phyloP scores from a whole-genome alignment of 768 basidiomycete species.

The Myochromella boudieri region DNA sequence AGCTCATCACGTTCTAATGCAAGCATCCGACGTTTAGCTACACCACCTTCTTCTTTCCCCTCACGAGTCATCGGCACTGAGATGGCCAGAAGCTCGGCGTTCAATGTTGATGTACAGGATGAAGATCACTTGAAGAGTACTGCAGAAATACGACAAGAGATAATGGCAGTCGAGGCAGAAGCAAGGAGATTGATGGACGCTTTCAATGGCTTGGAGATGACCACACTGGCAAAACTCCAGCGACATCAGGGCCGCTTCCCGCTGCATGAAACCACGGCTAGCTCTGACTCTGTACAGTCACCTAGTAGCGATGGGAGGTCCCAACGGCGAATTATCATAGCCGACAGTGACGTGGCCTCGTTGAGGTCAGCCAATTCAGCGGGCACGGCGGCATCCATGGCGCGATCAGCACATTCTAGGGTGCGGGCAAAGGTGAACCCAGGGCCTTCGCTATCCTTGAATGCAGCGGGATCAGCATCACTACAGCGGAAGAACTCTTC shows the following conservation, averaged over 20 bases:
- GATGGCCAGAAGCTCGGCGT: constrained; percentile 31
- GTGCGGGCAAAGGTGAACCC: constrained; percentile 34
- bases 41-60: constrained; percentile 63
- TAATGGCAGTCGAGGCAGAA: constrained; percentile 69
- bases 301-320: constrained; percentile 34
- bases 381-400: constrained; percentile 46
- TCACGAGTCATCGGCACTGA: constrained; percentile 36
- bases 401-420: constrained; percentile 44
- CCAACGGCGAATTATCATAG: constrained; percentile 33
- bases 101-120: constrained; percentile 44
- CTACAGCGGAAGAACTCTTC: constrained; percentile 57
- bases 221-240: constrained; percentile 54
- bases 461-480: constrained; percentile 33
- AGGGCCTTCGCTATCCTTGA: constrained; percentile 25
- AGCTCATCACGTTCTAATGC: constrained; percentile 41
- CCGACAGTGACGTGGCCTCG: constrained; percentile 51
- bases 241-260: constrained; percentile 27
- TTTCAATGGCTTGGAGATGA: constrained; percentile 77
- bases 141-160: constrained; percentile 64
- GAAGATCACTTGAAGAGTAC: constrained; percentile 61
- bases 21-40: constrained; percentile 45
- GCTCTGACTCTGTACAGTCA: constrained; percentile 33
- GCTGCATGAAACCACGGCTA: constrained; percentile 14
- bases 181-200: constrained; percentile 71
- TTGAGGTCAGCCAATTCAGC: constrained; percentile 52